Conservation (phyloP, 495 filamentous ascomycete species). For the Aspergillus diversus region DNA sequence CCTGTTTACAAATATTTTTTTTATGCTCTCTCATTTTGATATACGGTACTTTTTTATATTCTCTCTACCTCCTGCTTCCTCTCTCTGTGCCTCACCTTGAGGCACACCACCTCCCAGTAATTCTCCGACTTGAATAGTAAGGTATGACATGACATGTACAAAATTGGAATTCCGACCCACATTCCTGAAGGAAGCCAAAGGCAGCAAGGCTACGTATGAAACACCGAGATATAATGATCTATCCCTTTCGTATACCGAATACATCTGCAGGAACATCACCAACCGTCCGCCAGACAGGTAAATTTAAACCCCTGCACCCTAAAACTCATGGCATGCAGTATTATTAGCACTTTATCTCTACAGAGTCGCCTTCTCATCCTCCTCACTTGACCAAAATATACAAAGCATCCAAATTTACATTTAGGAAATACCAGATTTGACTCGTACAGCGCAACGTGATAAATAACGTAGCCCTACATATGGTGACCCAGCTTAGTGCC, state of each 20-base stretch:
- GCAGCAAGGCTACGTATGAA: neutral
- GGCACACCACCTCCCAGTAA: neutral
- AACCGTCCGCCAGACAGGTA: neutral
- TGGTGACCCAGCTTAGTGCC: too few relatives aligned
- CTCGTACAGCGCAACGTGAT: too few relatives aligned
- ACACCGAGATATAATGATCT: neutral
- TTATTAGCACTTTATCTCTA: neutral
- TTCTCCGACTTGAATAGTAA: neutral
- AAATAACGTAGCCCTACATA: too few relatives aligned
- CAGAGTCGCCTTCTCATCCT: neutral
- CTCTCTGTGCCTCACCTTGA: too few relatives aligned
- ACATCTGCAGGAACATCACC: neutral
- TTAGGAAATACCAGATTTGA: too few relatives aligned
- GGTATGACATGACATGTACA: constrained; percentile 1
- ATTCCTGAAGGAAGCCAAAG: neutral
- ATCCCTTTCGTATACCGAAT: neutral
- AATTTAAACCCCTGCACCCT: neutral
- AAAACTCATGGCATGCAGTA: neutral
- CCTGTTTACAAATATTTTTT: neutral
- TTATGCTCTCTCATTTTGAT: neutral
- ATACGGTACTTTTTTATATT: neutral
- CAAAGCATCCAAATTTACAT: neutral
- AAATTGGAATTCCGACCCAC: neutral
- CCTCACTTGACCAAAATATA: too few relatives aligned
- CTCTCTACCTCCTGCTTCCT: too few relatives aligned